A percentile compares a stretch with the other conserved stretches of the same genome.
Conservation (phyloP, 1,284 basidiomycete species). For the Cutaneotrichosporon mucoides region DNA sequence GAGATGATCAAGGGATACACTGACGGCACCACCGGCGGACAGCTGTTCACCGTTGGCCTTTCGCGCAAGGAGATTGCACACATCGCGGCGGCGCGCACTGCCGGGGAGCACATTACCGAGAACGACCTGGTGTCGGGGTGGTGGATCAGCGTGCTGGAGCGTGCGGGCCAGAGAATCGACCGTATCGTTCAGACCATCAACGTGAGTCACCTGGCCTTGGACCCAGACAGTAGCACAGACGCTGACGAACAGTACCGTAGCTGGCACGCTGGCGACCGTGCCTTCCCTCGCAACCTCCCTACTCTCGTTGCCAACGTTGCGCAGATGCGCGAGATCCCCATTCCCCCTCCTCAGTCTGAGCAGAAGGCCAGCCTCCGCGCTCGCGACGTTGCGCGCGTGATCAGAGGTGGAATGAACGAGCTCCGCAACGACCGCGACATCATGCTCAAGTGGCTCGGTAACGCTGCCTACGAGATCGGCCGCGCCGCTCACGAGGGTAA, state of each 20-base stretch:
- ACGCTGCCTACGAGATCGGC: conserved; percentile 16
- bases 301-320: conserved; percentile 29
- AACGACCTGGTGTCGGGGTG: conserved; percentile 27
- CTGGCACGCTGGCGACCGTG: conserved; percentile 21
- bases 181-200: conserved; percentile 23
- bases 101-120: conserved; percentile 13
- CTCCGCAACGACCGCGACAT: conserved; percentile 17
- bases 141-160: conserved; percentile 25
- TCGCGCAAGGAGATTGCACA: conserved; percentile 15
- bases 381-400: conserved; percentile 11
- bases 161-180: conserved; percentile 19
- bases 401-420: conserved; percentile 12
- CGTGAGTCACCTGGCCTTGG: conserved; percentile 18
- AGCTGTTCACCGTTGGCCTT: conserved; percentile 13
- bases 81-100: conserved; percentile 9
- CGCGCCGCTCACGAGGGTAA: conserved; percentile 14
- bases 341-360: conserved; percentile 5
- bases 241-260: conserved; percentile 25
- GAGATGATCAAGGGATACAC: conserved; percentile 14
- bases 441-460: conserved; percentile 16
- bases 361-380: conserved; percentile 6
- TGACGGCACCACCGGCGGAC: conserved; percentile 1
- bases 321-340: conserved; percentile 24
- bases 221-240: not conserved
- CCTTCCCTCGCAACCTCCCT: conserved; percentile 24